Conservation (phyloP, 345 rosid species). For the Bruguiera gymnorhiza region DNA sequence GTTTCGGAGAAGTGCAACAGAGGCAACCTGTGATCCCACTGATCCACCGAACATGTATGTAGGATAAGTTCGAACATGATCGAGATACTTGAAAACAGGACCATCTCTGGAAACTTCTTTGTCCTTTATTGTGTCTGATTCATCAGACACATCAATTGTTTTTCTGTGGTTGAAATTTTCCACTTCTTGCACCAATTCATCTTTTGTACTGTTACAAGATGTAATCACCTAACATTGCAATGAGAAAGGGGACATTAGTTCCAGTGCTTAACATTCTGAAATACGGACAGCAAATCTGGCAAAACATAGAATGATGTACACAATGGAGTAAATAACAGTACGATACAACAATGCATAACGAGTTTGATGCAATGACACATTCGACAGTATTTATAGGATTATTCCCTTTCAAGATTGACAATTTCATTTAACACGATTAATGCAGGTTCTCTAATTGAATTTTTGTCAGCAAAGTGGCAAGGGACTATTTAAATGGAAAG, state of each 20-base stretch:
- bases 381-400: too few relatives aligned
- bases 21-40: slow-evolving; percentile 87
- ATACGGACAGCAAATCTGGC: too few relatives aligned
- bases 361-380: too few relatives aligned
- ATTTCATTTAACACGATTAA: too few relatives aligned
- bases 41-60: slow-evolving; percentile 87
- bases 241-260: too few relatives aligned
- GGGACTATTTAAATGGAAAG: neutral
- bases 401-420: too few relatives aligned
- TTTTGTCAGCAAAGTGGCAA: neutral
- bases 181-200: slow-evolving; percentile 78
- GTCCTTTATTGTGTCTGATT: slow-evolving; percentile 34
- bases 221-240: slow-evolving; percentile 63
- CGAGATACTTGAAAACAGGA: slow-evolving; percentile 53
- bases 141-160: slow-evolving; percentile 33
- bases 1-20: slow-evolving; percentile 76
- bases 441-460: neutral
- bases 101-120: slow-evolving; percentile 34
- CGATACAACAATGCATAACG: too few relatives aligned
- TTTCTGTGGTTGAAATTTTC: slow-evolving; percentile 54
- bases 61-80: slow-evolving; percentile 83
- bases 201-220: slow-evolving; percentile 83
- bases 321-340: too few relatives aligned
- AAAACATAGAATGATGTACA: too few relatives aligned
- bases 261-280: too few relatives aligned